A percentile compares a stretch with the other conserved stretches of the same genome.
These are phyloP conservation scores for Plasmopara halstedii DNA, from an alignment of 352 stramenopile species.

Conservation along the genomic window DNA sequence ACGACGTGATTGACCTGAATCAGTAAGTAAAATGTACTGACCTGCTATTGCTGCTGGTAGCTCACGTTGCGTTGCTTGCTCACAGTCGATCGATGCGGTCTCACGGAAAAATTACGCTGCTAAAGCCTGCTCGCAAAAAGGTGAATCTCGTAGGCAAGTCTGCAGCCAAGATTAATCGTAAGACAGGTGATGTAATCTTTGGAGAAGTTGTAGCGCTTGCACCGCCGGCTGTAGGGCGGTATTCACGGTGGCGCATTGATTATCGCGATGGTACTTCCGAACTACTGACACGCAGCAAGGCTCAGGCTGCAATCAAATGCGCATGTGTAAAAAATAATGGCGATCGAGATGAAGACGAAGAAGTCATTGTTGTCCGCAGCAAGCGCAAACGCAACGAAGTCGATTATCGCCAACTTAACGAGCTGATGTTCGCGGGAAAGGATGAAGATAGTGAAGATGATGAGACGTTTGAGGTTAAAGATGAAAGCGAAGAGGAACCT, in stretches of 20 bases:
- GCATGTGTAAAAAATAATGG: conserved; percentile 17
- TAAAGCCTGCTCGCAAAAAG: conserved; percentile 12
- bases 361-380: conserved; percentile 45
- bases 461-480: conserved; percentile 39
- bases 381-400: conserved; percentile 77
- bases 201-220: conserved; percentile 45
- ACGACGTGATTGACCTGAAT: conserved; percentile 44
- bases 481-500: conserved; percentile 28
- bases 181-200: conserved; percentile 29
- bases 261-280: conserved; percentile 48
- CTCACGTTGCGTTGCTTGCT: conserved; percentile 4
- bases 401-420: conserved; percentile 77
- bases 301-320: conserved; percentile 23
- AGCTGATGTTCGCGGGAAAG: conserved; percentile 63
- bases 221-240: conserved; percentile 9
- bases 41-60: neutral
- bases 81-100: conserved; percentile 23
- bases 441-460: conserved; percentile 52
- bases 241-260: conserved; percentile 51
- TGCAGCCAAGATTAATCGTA: conserved; percentile 29
- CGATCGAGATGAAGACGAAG: conserved; percentile 8
- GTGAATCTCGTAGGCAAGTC: conserved; percentile 28
- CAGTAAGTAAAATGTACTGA: conserved; percentile 24
- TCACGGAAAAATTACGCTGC: conserved; percentile 7
- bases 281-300: conserved; percentile 24